Percentiles rank a stretch among this genome's conserved stretches.
phyloP scores from a whole-genome alignment of 2,329 filamentous ascomycete genomes.

The Aspergillus tanneri region DNA sequence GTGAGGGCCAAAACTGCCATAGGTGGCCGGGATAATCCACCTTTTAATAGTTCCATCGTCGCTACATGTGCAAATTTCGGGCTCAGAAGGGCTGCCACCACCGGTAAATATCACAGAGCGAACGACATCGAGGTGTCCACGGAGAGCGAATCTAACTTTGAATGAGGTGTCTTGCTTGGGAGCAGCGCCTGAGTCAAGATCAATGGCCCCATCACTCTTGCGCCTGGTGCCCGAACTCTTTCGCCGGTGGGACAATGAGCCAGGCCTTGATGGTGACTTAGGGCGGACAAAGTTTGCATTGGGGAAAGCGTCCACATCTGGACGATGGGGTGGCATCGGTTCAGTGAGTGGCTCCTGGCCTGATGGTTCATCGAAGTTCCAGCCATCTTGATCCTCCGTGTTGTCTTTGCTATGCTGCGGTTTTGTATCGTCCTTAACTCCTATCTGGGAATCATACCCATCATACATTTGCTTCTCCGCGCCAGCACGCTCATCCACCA shows the following conservation, averaged over 20 bases:
- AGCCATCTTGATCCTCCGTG: slow-evolving; percentile 66
- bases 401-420: slow-evolving; percentile 50
- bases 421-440: slow-evolving; percentile 44
- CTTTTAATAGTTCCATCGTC: slow-evolving; percentile 96
- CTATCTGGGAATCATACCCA: slow-evolving; percentile 54
- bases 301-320: slow-evolving; percentile 86
- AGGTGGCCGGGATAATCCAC: slow-evolving; percentile 86
- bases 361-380: slow-evolving; percentile 85
- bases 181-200: slow-evolving; percentile 50
- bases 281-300: slow-evolving; percentile 72
- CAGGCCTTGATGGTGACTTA: slow-evolving; percentile 72
- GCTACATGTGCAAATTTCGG: slow-evolving; percentile 92
- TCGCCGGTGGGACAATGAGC: slow-evolving; percentile 68
- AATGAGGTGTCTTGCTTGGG: slow-evolving; percentile 73
- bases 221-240: slow-evolving; percentile 76
- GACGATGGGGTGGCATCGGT: slow-evolving; percentile 59
- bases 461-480: slow-evolving; percentile 61
- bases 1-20: slow-evolving; percentile 60
- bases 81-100: slow-evolving; percentile 90
- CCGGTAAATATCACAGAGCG: slow-evolving; percentile 95
- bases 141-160: slow-evolving; percentile 86
- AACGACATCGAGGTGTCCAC: slow-evolving; percentile 91
- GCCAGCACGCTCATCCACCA: slow-evolving; percentile 56
- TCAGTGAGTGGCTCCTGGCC: slow-evolving; percentile 51
- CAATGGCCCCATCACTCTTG: slow-evolving; percentile 62